Conservation (phyloP, 768 basidiomycete species). For the Podaxis sp. region DNA sequence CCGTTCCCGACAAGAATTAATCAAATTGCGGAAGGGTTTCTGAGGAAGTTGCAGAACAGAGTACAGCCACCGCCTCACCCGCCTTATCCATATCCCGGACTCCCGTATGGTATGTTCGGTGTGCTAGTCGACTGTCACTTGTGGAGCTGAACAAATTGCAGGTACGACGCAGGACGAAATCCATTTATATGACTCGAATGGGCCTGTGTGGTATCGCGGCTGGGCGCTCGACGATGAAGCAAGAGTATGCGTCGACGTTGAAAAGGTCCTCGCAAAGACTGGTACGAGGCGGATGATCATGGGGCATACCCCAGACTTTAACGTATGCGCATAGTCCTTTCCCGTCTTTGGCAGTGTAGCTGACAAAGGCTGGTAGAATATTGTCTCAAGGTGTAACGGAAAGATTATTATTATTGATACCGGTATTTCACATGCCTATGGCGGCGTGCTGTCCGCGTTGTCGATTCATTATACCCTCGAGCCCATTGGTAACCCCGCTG, state of each 20-base stretch:
- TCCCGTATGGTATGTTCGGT: slow-evolving; percentile 49
- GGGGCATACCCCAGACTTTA: slow-evolving; percentile 95
- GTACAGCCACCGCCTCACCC: slow-evolving; percentile 77
- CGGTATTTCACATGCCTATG: slow-evolving; percentile 95
- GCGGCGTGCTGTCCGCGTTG: slow-evolving; percentile 87
- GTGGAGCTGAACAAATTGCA: slow-evolving; percentile 14
- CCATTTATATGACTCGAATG: slow-evolving; percentile 70
- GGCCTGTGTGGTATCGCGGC: slow-evolving; percentile 94
- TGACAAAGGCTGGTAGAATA: slow-evolving; percentile 44
- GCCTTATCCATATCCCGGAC: slow-evolving; percentile 67
- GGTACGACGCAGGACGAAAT: slow-evolving; percentile 65
- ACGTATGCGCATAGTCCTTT: slow-evolving; percentile 33
- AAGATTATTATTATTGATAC: slow-evolving; percentile 97
- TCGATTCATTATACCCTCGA: slow-evolving; percentile 83
- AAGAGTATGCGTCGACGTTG: slow-evolving; percentile 67
- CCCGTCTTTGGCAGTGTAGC: neutral
- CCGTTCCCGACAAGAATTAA: slow-evolving; percentile 90
- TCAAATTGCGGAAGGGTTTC: slow-evolving; percentile 61
- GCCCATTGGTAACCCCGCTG: slow-evolving; percentile 43
- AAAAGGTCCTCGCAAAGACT: slow-evolving; percentile 65
- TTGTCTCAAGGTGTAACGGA: slow-evolving; percentile 84
- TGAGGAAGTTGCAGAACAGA: slow-evolving; percentile 67
- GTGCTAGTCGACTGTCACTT: neutral
- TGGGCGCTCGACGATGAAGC: slow-evolving; percentile 80
- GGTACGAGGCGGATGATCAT: slow-evolving; percentile 89